A percentile compares a stretch with the other conserved stretches of the same genome.
These are phyloP conservation scores for Wickerhamomyces queroliae DNA, from an alignment of 805 yeast genomes.

Conservation along the genomic window DNA sequence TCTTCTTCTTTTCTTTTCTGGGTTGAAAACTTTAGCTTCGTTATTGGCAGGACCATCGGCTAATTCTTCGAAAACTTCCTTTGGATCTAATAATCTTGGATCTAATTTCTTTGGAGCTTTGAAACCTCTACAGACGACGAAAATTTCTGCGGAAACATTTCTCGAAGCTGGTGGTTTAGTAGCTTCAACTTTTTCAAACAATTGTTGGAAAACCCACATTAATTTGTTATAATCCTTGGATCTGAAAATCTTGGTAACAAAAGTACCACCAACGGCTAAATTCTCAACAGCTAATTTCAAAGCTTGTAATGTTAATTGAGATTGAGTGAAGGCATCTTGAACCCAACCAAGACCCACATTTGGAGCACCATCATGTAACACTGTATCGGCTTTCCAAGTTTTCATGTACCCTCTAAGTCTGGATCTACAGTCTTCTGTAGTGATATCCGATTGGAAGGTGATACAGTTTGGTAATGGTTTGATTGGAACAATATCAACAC, in stretches of 20 bases:
- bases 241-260: conserved; percentile 94
- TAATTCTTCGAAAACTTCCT: conserved; percentile 90
- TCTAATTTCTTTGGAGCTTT: conserved; percentile 95
- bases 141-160: conserved; percentile 98
- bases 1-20: conserved; percentile 83
- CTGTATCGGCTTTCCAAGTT: conserved; percentile 98
- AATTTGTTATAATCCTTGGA: conserved; percentile 97
- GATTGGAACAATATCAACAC: conserved; percentile 98
- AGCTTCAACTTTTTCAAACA: conserved; percentile 95
- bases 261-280: conserved; percentile 85
- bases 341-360: conserved; percentile 99
- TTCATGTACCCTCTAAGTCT: conserved; percentile 92
- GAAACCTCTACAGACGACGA: conserved; percentile 93
- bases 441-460: conserved; percentile 93
- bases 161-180: conserved; percentile 99
- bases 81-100: conserved; percentile 87
- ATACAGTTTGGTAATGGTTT: conserved; percentile 93
- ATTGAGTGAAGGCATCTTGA: conserved; percentile 98
- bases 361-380: conserved; percentile 99
- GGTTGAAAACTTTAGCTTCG: conserved; percentile 91
- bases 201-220: conserved; percentile 95
- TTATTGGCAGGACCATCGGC: conserved; percentile 68
- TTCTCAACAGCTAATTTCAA: conserved; percentile 92
- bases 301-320: conserved; percentile 92
- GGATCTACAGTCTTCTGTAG: conserved; percentile 96